Percentiles rank a stretch among this genome's conserved stretches.
These are phyloP conservation scores for Trichoderma afroharzianum DNA, from an alignment of 2,329 filamentous ascomycete genomes.

Conservation along the genomic window DNA sequence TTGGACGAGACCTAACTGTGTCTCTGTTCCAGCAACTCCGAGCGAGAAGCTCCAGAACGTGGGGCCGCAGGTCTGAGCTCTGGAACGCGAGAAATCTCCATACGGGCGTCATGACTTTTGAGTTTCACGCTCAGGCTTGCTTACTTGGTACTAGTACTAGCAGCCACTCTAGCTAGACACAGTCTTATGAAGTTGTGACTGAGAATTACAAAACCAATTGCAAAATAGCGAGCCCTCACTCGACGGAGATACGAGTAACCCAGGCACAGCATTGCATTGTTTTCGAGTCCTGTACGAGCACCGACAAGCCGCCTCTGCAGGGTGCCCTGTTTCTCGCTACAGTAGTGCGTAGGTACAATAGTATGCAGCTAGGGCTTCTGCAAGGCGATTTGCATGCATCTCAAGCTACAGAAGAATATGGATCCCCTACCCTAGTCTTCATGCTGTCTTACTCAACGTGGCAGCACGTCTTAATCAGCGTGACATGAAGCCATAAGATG, in stretches of 20 bases:
- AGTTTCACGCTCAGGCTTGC: neutral
- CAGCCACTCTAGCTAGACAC: neutral
- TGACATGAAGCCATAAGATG: neutral
- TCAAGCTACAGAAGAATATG: neutral
- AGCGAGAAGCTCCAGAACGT: slow-evolving; percentile 2
- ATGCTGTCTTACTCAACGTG: neutral
- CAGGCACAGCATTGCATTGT: neutral
- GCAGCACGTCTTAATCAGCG: neutral
- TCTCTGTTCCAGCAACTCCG: neutral
- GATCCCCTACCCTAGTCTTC: neutral
- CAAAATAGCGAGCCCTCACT: neutral
- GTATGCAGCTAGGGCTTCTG: slow-evolving; percentile 4
- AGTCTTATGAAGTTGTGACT: neutral
- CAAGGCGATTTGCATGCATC: slow-evolving; percentile 12
- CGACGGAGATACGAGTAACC: neutral
- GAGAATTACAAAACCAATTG: neutral
- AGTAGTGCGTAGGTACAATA: neutral
- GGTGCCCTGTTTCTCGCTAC: neutral
- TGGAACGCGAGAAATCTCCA: slow-evolving; percentile 10
- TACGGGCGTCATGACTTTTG: neutral
- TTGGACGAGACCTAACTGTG: neutral
- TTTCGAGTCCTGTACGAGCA: neutral
- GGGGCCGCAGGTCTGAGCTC: neutral
- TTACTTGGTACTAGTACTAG: slow-evolving; percentile 5
- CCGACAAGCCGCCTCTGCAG: neutral